These are phyloP conservation scores for Selaginella moellendorffii DNA, from an alignment of 75 land plant species.

Conservation along the genomic window DNA sequence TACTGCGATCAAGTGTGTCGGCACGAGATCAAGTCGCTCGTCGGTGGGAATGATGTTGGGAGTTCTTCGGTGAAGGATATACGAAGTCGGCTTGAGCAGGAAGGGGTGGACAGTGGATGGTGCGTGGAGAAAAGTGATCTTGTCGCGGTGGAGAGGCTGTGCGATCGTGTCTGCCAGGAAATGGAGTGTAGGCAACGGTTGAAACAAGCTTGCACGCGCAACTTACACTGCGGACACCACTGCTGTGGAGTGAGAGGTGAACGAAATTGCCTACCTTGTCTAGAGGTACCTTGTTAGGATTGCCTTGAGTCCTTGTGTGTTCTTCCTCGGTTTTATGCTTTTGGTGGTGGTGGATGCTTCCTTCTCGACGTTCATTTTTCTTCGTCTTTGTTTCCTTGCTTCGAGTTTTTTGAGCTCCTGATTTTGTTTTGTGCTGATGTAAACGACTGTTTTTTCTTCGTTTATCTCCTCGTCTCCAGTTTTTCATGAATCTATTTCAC, in stretches of 20 bases:
- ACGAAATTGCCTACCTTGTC: constrained; percentile 25
- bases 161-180: constrained; percentile 13
- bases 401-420: too few relatives aligned
- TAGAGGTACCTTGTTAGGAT: constrained; percentile 17
- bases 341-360: too few relatives aligned
- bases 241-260: constrained; percentile 28
- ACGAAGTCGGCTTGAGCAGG: constrained; percentile 12
- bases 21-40: neutral
- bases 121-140: constrained; percentile 27
- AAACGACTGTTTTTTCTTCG: too few relatives aligned
- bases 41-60: constrained; percentile 12
- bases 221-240: constrained; percentile 20
- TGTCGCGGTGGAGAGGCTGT: constrained; percentile 12
- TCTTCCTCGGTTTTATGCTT: too few relatives aligned
- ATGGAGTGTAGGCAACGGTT: constrained; percentile 17
- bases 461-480: too few relatives aligned
- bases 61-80: constrained; percentile 17
- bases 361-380: too few relatives aligned
- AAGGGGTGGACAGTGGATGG: constrained; percentile 20
- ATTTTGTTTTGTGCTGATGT: too few relatives aligned
- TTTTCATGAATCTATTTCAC: too few relatives aligned
- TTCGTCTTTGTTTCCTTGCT: too few relatives aligned
- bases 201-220: constrained; percentile 22
- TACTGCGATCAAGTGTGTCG: constrained; percentile 19
- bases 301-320: neutral